Conservation (phyloP, 2,329 filamentous ascomycete species). For the Paracamarosporium sp. region DNA sequence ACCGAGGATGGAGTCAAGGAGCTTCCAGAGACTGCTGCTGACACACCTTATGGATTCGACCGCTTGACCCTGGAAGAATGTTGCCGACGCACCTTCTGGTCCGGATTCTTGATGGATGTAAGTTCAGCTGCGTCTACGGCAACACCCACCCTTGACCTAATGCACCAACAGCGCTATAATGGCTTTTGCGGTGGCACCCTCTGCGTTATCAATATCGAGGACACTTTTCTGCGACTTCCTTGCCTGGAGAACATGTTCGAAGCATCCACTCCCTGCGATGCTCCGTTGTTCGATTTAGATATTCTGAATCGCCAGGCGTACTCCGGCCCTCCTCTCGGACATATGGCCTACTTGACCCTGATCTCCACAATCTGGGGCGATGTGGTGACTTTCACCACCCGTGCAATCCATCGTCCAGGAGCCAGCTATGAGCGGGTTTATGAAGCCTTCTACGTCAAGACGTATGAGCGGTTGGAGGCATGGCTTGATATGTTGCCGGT, state of each 20-base stretch:
- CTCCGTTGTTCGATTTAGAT: conserved; percentile 67
- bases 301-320: conserved; percentile 48
- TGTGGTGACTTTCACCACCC: conserved; percentile 66
- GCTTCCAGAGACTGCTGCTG: conserved; percentile 52
- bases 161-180: conserved; percentile 60
- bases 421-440: conserved; percentile 54
- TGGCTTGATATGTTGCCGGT: conserved; percentile 66
- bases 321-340: conserved; percentile 46
- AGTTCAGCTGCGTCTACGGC: conserved; percentile 45
- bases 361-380: conserved; percentile 71
- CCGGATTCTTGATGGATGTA: conserved; percentile 72
- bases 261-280: conserved; percentile 61
- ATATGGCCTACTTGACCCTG: conserved; percentile 68
- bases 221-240: conserved; percentile 72
- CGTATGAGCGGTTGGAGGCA: conserved; percentile 59
- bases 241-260: conserved; percentile 68
- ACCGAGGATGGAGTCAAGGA: conserved; percentile 61
- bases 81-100: conserved; percentile 75
- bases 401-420: conserved; percentile 54
- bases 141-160: conserved; percentile 39
- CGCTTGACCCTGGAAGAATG: conserved; percentile 68
- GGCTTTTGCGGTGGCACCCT: conserved; percentile 60
- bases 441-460: conserved; percentile 61
- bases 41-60: conserved; percentile 65
- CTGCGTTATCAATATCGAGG: conserved; percentile 66